phyloP scores from a whole-genome alignment of 176 grass and related monocot genomes.

The Guadua angustifolia region DNA sequence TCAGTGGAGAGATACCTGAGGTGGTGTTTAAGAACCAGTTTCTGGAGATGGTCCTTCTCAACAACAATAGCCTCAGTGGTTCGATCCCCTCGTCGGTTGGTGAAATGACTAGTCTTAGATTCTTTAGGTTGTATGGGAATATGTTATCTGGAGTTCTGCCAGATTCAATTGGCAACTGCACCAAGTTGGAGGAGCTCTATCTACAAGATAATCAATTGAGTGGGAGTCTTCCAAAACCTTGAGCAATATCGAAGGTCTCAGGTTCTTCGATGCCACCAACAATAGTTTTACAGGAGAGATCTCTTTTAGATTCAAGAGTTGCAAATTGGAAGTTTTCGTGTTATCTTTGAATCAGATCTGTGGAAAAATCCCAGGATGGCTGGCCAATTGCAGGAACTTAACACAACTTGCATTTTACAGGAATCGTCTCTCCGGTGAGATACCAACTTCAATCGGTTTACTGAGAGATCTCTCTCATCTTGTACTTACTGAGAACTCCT shows the following conservation, averaged over 20 bases:
- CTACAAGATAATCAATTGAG: slow-evolving; percentile 62
- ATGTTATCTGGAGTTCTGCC: slow-evolving; percentile 62
- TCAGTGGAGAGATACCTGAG: slow-evolving; percentile 61
- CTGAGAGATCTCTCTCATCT: slow-evolving; percentile 55
- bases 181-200: slow-evolving; percentile 60
- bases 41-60: slow-evolving; percentile 56
- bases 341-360: slow-evolving; percentile 60
- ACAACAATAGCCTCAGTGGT: slow-evolving; percentile 60
- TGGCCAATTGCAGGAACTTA: slow-evolving; percentile 61
- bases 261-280: slow-evolving; percentile 34
- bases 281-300: slow-evolving; percentile 70
- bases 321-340: slow-evolving; percentile 56
- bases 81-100: slow-evolving; percentile 46
- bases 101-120: slow-evolving; percentile 49
- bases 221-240: slow-evolving; percentile 60
- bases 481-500: slow-evolving; percentile 62
- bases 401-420: slow-evolving; percentile 27
- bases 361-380: slow-evolving; percentile 53
- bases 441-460: slow-evolving; percentile 56
- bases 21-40: slow-evolving; percentile 51
- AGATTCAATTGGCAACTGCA: slow-evolving; percentile 68
- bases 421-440: slow-evolving; percentile 44
- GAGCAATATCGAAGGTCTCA: slow-evolving; percentile 53
- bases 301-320: slow-evolving; percentile 55
- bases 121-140: slow-evolving; percentile 52